These are phyloP conservation scores for Mortierella sp. DNA, from an alignment of 371 early-diverging fungal species.

Conservation along the genomic window DNA sequence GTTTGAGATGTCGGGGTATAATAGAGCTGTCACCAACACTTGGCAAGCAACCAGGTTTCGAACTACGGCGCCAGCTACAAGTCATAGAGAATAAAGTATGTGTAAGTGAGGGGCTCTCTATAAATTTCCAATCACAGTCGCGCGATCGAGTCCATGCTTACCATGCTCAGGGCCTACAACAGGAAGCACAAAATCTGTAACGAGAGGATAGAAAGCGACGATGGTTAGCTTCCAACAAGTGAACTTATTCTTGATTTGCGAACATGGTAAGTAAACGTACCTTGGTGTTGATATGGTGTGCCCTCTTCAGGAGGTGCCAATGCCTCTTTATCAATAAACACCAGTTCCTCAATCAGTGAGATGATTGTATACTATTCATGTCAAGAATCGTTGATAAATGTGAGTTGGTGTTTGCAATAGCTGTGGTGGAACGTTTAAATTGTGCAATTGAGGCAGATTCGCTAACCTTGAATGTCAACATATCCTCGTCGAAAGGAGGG, in stretches of 20 bases:
- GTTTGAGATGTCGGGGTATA: conserved; percentile 56
- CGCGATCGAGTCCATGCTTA: conserved; percentile 7
- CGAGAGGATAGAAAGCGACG: neutral
- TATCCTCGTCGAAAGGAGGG: conserved; percentile 57
- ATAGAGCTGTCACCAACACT: conserved; percentile 59
- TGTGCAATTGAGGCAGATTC: neutral
- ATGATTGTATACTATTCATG: conserved; percentile 61
- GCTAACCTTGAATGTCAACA: conserved; percentile 59
- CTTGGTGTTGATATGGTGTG: conserved; percentile 70
- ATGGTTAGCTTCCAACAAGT: no score
- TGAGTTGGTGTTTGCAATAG: neutral
- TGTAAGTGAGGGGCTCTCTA: neutral
- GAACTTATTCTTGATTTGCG: neutral
- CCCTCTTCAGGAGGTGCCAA: conserved; percentile 65
- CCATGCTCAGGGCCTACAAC: conserved; percentile 58
- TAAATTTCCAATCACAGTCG: neutral
- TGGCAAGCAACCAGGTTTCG: conserved; percentile 65
- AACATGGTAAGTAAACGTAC: conserved; percentile 26
- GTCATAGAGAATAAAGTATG: neutral
- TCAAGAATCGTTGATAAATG: neutral
- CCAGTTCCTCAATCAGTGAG: conserved; percentile 59
- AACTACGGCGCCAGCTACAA: conserved; percentile 53
- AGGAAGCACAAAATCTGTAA: conserved; percentile 57
- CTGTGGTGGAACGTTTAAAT: neutral
- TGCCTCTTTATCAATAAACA: conserved; percentile 63